These are phyloP conservation scores for Phytopythium vexans DNA, from an alignment of 352 stramenopile species.

Conservation along the genomic window DNA sequence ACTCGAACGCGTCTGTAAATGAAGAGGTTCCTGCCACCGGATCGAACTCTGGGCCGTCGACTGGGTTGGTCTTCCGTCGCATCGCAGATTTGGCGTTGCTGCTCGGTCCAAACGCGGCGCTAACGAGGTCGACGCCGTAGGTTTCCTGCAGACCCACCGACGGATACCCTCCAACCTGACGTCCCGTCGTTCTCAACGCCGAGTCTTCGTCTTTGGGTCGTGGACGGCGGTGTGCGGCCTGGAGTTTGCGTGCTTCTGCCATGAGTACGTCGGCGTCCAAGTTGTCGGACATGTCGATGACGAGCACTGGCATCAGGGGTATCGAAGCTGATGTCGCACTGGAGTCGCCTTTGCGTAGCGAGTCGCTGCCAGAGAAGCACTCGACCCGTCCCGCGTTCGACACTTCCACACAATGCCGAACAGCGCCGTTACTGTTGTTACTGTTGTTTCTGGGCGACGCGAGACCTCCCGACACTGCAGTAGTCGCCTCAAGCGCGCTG, in stretches of 20 bases:
- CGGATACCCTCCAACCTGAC: slow-evolving; percentile 5
- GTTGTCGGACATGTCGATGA: slow-evolving; percentile 52
- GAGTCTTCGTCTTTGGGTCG: slow-evolving; percentile 5
- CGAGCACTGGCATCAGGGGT: slow-evolving; percentile 15
- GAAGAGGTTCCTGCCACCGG: background rate
- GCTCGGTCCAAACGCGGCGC: slow-evolving; percentile 17
- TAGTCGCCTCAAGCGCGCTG: slow-evolving; percentile 35
- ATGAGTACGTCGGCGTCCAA: slow-evolving; percentile 34
- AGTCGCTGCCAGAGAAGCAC: slow-evolving; percentile 22
- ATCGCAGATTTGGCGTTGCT: slow-evolving; percentile 7
- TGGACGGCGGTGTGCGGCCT: slow-evolving; percentile 9
- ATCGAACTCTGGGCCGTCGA: background rate
- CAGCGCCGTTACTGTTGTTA: background rate
- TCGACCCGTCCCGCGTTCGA: slow-evolving; percentile 49
- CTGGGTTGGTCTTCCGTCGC: slow-evolving; percentile 1
- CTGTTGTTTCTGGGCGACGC: slow-evolving; percentile 4
- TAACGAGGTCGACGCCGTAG: slow-evolving; percentile 66
- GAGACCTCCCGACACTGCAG: background rate
- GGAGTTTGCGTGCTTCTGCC: slow-evolving; percentile 21
- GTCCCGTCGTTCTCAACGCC: slow-evolving; percentile 4
- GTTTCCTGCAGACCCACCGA: slow-evolving; percentile 40
- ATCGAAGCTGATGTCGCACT: too few species aligned
- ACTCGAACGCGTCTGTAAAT: too few species aligned
- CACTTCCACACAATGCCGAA: slow-evolving; percentile 23
- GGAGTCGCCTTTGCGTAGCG: slow-evolving; percentile 8